phyloP scores from a whole-genome alignment of 139 green algal species.

The Yamagishiella unicocca region DNA sequence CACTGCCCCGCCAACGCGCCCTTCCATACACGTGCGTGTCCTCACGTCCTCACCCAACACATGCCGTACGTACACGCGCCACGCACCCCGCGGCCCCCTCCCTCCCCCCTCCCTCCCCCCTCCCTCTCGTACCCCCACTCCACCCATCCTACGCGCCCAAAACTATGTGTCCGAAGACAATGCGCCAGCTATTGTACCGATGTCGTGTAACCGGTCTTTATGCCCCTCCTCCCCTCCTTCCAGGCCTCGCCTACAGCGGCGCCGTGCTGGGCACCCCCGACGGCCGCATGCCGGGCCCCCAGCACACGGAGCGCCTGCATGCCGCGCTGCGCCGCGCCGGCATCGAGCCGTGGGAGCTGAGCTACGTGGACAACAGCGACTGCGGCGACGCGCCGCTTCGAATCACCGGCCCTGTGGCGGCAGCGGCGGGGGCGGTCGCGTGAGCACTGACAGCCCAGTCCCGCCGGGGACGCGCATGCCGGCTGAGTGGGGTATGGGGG shows the following conservation, averaged over 20 bases:
- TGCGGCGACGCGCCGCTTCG: constrained; percentile 58
- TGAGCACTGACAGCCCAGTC: no score
- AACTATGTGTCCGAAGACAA: no score
- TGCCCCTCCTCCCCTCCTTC: constrained; percentile 76
- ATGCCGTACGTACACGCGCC: no score
- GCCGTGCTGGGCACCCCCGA: constrained; percentile 75
- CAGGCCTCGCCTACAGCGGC: constrained; percentile 74
- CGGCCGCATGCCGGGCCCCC: constrained; percentile 54
- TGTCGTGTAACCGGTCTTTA: no score
- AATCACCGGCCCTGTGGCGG: constrained; percentile 21
- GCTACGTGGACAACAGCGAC: constrained; percentile 77
- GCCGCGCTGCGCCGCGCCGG: constrained; percentile 67
- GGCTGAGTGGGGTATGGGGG: no score
- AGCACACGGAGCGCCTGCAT: constrained; percentile 61
- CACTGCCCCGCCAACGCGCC: no score
- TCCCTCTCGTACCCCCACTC: neutral
- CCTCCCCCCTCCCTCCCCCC: constrained; percentile 21
- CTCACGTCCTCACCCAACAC: no score
- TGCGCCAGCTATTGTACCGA: no score
- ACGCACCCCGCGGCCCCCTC: constrained; percentile 65
- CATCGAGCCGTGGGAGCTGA: constrained; percentile 93
- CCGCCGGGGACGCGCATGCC: no score
- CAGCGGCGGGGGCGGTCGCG: neutral
- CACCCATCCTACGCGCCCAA: no score
- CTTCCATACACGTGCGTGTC: no score